phyloP scores from a whole-genome alignment of 768 basidiomycete genomes.

The Serendipita indica region DNA sequence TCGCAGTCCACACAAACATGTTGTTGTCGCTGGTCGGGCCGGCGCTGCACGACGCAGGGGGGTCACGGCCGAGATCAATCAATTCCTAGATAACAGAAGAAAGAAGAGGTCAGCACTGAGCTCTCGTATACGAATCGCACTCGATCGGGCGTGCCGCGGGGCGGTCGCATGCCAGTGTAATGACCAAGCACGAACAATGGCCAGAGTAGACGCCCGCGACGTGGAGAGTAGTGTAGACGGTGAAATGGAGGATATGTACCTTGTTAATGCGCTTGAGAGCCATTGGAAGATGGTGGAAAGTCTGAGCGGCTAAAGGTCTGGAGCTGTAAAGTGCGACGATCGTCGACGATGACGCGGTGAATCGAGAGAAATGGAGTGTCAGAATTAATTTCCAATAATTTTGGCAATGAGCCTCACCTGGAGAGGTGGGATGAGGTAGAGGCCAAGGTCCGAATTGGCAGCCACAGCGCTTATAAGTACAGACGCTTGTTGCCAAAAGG shows the following conservation, averaged over 20 bases:
- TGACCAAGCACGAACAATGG: background rate
- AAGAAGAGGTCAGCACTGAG: background rate
- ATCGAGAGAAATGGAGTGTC: background rate
- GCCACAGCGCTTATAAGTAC: too few species aligned
- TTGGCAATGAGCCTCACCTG: background rate
- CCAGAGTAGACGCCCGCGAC: background rate
- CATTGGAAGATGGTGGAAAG: slow-evolving; percentile 34
- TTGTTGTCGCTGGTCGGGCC: slow-evolving; percentile 89
- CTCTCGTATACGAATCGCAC: background rate
- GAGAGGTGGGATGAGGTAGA: slow-evolving; percentile 7
- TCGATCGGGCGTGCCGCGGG: slow-evolving; percentile 6
- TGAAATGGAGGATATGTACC: slow-evolving; percentile 30
- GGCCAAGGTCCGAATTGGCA: background rate
- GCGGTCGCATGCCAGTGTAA: background rate
- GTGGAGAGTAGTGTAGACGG: slow-evolving; percentile 12
- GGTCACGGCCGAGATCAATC: slow-evolving; percentile 97
- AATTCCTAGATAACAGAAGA: slow-evolving; percentile 61
- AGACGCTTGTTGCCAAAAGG: too few species aligned
- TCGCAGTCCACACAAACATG: slow-evolving; percentile 98
- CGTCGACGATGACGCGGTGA: too few species aligned
- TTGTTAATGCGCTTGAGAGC: slow-evolving; percentile 99
- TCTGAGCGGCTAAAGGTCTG: background rate
- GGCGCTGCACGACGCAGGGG: slow-evolving; percentile 97
- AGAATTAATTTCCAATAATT: background rate
- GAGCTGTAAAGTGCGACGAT: too few species aligned